phyloP scores from a whole-genome alignment of 306 rosid species.

The Astragalus membranaceus region DNA sequence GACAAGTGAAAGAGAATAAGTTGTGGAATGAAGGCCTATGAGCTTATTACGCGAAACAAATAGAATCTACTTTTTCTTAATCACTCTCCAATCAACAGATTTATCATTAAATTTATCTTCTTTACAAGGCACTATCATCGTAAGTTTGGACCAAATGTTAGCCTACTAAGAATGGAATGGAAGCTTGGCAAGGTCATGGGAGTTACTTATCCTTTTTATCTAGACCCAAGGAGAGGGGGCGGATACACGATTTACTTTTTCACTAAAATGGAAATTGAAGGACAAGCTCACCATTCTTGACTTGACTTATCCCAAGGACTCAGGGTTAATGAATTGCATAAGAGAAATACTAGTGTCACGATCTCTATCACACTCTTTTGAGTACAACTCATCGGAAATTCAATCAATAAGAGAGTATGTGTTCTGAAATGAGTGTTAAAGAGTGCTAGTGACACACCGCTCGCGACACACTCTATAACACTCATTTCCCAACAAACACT shows the following conservation, averaged over 20 bases:
- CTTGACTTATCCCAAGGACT: constrained; percentile 10
- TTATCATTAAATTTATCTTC: neutral
- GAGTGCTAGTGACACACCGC: too few species aligned
- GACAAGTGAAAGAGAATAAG: neutral
- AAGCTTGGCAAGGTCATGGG: constrained; percentile 4
- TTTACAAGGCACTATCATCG: neutral
- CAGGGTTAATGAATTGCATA: neutral
- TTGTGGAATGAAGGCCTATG: neutral
- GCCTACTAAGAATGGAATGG: neutral
- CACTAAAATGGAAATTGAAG: neutral
- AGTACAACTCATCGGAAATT: too few species aligned
- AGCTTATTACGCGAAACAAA: neutral
- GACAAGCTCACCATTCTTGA: neutral
- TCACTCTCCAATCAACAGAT: neutral
- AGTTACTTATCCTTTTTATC: neutral
- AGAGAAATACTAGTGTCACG: too few species aligned
- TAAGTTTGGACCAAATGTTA: neutral
- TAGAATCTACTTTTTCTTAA: neutral
- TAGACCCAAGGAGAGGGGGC: neutral
- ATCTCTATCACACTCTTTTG: too few species aligned
- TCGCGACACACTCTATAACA: too few species aligned
- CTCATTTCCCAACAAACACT: too few species aligned
- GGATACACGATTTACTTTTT: neutral
- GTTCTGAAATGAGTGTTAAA: too few species aligned
- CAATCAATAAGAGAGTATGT: too few species aligned